phyloP scores from a whole-genome alignment of 163 green algal genomes.

The Prototheca cutis region DNA sequence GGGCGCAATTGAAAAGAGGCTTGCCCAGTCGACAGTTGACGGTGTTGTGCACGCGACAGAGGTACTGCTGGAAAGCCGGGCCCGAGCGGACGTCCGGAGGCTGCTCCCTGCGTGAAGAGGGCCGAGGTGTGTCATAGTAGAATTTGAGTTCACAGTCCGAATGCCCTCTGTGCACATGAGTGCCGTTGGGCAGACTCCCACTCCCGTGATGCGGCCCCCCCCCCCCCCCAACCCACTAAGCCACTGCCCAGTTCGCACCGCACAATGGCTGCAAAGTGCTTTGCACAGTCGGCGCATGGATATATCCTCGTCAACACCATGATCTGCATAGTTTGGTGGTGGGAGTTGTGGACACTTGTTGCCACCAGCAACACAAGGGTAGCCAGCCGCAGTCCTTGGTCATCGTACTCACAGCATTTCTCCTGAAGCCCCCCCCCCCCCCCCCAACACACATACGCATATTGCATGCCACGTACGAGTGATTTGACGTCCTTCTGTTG shows the following conservation, averaged over 20 bases:
- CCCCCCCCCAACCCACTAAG: too few relatives aligned
- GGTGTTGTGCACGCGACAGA: slow-evolving; percentile 76
- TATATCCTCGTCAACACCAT: slow-evolving; percentile 77
- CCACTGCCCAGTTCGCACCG: slow-evolving; percentile 27
- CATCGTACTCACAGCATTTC: too few relatives aligned
- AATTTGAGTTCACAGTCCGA: background rate
- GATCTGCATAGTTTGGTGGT: slow-evolving; percentile 38
- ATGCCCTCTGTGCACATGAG: background rate
- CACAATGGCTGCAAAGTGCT: slow-evolving; percentile 72
- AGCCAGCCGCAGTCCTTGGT: too few relatives aligned
- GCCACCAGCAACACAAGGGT: too few relatives aligned
- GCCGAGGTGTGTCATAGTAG: background rate
- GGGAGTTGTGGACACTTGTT: too few relatives aligned
- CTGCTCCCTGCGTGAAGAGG: background rate
- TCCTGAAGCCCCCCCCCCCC: too few relatives aligned
- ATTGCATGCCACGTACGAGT: slow-evolving; percentile 40
- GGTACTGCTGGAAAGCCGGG: slow-evolving; percentile 69
- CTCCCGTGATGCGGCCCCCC: too few relatives aligned
- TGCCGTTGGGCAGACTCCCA: too few relatives aligned
- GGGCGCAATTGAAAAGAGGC: slow-evolving; percentile 73
- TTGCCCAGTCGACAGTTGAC: slow-evolving; percentile 75
- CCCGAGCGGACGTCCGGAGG: slow-evolving; percentile 18
- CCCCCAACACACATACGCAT: too few relatives aligned
- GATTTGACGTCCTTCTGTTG: slow-evolving; percentile 62
- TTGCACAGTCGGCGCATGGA: slow-evolving; percentile 74